phyloP scores from a whole-genome alignment of 1,139 yeast genomes.

The Lodderomyces jiufengensis region DNA sequence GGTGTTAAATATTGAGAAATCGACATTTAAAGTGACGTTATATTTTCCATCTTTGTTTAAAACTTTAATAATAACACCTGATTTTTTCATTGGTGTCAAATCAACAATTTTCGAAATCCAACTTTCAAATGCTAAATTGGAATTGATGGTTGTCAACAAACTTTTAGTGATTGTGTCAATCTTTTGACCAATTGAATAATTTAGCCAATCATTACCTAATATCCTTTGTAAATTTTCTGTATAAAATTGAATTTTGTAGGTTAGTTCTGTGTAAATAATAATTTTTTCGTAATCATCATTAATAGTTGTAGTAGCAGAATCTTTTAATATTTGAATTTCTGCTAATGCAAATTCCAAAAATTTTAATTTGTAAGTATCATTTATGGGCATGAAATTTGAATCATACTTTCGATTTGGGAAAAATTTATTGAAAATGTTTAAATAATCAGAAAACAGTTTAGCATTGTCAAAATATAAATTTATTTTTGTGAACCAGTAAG shows the following conservation, averaged over 20 bases:
- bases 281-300: constrained; percentile 10
- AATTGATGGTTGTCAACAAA: constrained; percentile 44
- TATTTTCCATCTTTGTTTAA: constrained; percentile 12
- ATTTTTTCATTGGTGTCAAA: constrained; percentile 6
- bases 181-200: constrained; percentile 69
- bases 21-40: constrained; percentile 46
- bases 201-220: constrained; percentile 72
- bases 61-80: constrained; percentile 12
- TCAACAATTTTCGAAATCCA: constrained; percentile 41
- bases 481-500: constrained; percentile 21
- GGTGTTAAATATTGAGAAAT: constrained; percentile 39
- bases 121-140: constrained; percentile 35
- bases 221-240: constrained; percentile 18
- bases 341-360: constrained; percentile 28
- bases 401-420: background rate
- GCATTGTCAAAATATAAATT: constrained; percentile 28
- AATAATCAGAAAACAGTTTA: constrained; percentile 26
- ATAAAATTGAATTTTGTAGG: constrained; percentile 22
- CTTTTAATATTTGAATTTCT: constrained; percentile 24
- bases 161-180: constrained; percentile 49
- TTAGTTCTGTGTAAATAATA: constrained; percentile 21
- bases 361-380: constrained; percentile 34
- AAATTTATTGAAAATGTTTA: constrained; percentile 24
- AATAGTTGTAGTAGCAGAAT: constrained; percentile 1
- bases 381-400: constrained; percentile 18